Conservation (phyloP, 1,139 yeast species). For the Protomyces macrosporus region DNA sequence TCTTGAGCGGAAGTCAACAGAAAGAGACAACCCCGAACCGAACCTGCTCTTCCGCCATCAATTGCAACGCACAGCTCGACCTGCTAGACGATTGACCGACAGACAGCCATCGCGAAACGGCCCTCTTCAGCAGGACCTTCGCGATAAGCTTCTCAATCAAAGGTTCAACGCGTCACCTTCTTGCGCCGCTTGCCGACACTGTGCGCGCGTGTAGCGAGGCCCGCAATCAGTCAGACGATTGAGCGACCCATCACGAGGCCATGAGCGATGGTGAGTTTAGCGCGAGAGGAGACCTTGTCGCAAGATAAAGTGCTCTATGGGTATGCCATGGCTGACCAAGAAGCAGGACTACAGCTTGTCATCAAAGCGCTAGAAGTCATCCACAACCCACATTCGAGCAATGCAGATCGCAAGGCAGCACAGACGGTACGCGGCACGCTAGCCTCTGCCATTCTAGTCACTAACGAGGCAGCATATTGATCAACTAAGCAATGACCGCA, state of each 20-base stretch:
- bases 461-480: slow-evolving; percentile 13
- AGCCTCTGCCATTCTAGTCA: not conserved
- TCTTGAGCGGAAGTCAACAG: no score
- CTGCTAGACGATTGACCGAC: no score
- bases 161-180: no score
- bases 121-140: no score
- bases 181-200: no score
- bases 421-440: slow-evolving; percentile 14
- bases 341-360: slow-evolving; percentile 14
- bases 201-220: no score
- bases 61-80: no score
- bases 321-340: not conserved
- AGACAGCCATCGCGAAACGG: no score
- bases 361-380: slow-evolving; percentile 26
- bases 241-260: not conserved
- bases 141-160: no score
- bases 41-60: no score
- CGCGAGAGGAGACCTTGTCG: slow-evolving; percentile 5
- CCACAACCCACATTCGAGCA: slow-evolving; percentile 20
- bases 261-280: not conserved
- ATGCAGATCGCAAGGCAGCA: slow-evolving; percentile 19
- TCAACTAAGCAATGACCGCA: slow-evolving; percentile 16
- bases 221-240: no score
- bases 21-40: no score
- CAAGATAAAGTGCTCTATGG: slow-evolving; percentile 5